Conservation (phyloP, 163 green algal species). For the Prototheca wickerhamii region DNA sequence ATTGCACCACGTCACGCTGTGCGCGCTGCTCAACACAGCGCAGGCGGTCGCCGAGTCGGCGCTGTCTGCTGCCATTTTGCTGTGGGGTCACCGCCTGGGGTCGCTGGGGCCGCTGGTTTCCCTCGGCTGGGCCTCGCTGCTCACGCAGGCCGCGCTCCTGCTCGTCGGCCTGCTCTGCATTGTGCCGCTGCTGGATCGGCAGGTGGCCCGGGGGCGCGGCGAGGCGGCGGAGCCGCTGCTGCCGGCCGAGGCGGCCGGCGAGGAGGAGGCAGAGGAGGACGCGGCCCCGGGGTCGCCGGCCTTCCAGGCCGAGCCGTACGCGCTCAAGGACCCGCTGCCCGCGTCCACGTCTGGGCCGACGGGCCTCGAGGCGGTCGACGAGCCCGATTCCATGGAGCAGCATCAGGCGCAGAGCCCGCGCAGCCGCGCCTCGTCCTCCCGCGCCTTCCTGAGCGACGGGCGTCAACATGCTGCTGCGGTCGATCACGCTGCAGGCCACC, state of each 20-base stretch:
- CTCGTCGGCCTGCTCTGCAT: neutral
- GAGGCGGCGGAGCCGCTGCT: neutral
- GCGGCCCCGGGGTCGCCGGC: neutral
- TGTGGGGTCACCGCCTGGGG: neutral
- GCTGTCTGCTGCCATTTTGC: constrained; percentile 20
- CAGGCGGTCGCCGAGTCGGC: constrained; percentile 31
- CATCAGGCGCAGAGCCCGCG: neutral
- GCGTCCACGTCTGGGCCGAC: too few species aligned
- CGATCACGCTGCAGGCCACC: constrained; percentile 23
- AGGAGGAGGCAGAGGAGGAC: neutral
- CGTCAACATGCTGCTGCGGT: constrained; percentile 23
- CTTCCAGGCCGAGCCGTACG: neutral
- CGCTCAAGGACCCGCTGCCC: too few species aligned
- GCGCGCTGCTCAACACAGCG: constrained; percentile 18
- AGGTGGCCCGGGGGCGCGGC: neutral
- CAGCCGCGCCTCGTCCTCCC: neutral
- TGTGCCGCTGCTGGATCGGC: neutral
- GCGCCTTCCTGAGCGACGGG: constrained; percentile 12
- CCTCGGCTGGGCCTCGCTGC: constrained; percentile 1
- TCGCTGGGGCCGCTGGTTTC: neutral
- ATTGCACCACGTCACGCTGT: constrained; percentile 22
- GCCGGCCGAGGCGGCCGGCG: neutral
- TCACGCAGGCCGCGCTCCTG: neutral
- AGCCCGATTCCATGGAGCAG: neutral
- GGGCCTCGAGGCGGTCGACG: too few species aligned